Base-by-base conservation (phyloP, 1,139 yeast genomes). In the Hanseniaspora uvarum region DNA sequence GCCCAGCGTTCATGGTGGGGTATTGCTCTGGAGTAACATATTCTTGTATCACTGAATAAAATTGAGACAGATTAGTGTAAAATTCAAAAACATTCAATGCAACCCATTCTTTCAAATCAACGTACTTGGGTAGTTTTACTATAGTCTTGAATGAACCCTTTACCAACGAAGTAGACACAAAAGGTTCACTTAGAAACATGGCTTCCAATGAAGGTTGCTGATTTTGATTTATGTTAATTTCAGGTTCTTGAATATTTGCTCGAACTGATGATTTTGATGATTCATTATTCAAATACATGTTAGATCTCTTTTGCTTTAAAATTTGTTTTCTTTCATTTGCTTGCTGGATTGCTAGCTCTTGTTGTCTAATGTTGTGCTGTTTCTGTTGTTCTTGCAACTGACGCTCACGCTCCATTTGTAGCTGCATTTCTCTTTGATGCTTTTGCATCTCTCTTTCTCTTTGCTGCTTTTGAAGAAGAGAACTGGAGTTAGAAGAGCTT, bases 121-220 rank as follows among this genome's bases (percentile, higher is more conserved):
- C 97, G 64, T 89, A 92, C 65, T 86, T 87, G 24, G 99, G 98
- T 31, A 87, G 74, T 66, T 86, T 95, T 1, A 92, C 97, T 59
- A 92, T 92, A 1, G 98, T 89, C 63, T 86, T 88, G 72, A 88
- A 94, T 0, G 95, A 86, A n/a, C 99, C 99, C 64, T 92, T 92
- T 34, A 94, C 98, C 46, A 92, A 73, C 0, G 97, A 95, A 0
- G 96, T 86, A 58, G 89, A 83, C 5, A 89, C 94, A 68, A 86
- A 94, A 14, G 97, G 97, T 61, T 89, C 96, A 65, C 94, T 83
- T 62, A 92, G 68, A 65, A 88, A 92, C 65, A 67, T 65, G 1
- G 62, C 54, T 50, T 67, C 66, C 48, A 63, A 64, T 2, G 68
- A 60, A 31, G 60, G 61, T 8, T 59, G 53, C 41, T 56, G 52